A percentile compares a stretch with the other conserved stretches of the same genome.
Conservation (phyloP, 1,284 basidiomycete species). For the Cryptococcus floricola region DNA sequence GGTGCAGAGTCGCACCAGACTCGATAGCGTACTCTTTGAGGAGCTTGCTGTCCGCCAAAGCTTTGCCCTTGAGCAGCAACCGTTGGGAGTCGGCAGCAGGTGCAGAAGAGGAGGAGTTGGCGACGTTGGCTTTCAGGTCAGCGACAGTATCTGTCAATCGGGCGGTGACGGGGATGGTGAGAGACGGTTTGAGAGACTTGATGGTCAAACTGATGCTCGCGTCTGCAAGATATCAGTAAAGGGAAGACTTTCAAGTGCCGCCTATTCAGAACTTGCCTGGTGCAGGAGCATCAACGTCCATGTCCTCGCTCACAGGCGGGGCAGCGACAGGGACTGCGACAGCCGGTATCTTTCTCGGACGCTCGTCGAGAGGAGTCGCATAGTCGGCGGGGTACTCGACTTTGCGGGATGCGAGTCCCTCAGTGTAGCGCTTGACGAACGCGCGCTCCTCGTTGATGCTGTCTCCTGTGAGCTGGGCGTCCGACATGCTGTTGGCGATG, state of each 20-base stretch:
- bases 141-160: conserved; percentile 73
- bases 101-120: conserved; percentile 56
- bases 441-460: conserved; percentile 58
- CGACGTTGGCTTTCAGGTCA: conserved; percentile 68
- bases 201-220: conserved; percentile 65
- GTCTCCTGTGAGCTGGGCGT: conserved; percentile 51
- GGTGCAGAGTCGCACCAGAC: conserved; percentile 71
- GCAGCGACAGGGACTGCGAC: conserved; percentile 54
- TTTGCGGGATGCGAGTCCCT: conserved; percentile 64
- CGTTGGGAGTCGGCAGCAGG: conserved; percentile 72
- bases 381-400: conserved; percentile 70
- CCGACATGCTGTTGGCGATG: conserved; percentile 17
- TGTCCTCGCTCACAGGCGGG: conserved; percentile 27
- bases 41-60: conserved; percentile 76
- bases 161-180: conserved; percentile 62
- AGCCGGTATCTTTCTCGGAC: conserved; percentile 68
- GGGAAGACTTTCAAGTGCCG: not conserved
- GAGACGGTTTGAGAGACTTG: conserved; percentile 84
- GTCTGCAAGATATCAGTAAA: conserved; percentile 10
- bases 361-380: conserved; percentile 66
- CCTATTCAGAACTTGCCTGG: conserved; percentile 21
- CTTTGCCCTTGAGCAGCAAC: conserved; percentile 86
- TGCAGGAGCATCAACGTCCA: conserved; percentile 29
- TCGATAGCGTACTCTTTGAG: conserved; percentile 80
- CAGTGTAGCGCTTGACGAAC: conserved; percentile 69